Evolutionary conservation across 2,329 filamentous ascomycete genomes (phyloP), one percentile per base, ranked within the genome.

Genomic region (Fusarium graminum): DNA sequence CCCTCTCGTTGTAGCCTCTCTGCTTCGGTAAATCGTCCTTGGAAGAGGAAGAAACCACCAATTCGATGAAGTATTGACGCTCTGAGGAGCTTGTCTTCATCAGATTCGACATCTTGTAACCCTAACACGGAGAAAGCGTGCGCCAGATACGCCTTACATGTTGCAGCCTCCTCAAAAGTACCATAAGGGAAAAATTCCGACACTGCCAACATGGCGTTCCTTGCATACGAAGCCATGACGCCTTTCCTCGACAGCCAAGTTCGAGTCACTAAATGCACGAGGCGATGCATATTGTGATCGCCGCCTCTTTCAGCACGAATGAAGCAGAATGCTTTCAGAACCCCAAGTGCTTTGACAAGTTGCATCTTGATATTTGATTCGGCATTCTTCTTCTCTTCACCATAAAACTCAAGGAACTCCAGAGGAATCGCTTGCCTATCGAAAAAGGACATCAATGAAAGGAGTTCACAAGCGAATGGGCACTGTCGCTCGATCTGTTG

Each of bases 381-480:
- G 3, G 16, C 2, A 0, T 1, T 11, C 7, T 52, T 26, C 4
- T 3, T 64, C 0, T n/a, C 49, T 9, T 28, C 54, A 1, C 28
- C 14, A 10, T 67, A n/a, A 5, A 67, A 64, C 3, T 67, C 59
- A 0, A 67, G 5, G 1, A 76, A 74, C 0, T 64, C 60, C 1
- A 44, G 30, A 0, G 75, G 76, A 32, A 79, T 77, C 0, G 53
- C 69, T 19, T 77, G 72, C 0, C 72, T 65, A 47, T 79, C 69
- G 8, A 79, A 70, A 0, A 76, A 56, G 3, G 74, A 74, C 61
- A 79, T 75, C 8, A 79, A 45, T 0, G 76, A 78, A 0, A 80
- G 52, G 0, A 79, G 43, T 2, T 77, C 66, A n/a, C 63, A 57
- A 1, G 75, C 75, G 0, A 76, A 53, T 0, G 6, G n/a, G 2